Conservation (phyloP, 176 grass and related monocot genomes). For the Avena atlantica region DNA sequence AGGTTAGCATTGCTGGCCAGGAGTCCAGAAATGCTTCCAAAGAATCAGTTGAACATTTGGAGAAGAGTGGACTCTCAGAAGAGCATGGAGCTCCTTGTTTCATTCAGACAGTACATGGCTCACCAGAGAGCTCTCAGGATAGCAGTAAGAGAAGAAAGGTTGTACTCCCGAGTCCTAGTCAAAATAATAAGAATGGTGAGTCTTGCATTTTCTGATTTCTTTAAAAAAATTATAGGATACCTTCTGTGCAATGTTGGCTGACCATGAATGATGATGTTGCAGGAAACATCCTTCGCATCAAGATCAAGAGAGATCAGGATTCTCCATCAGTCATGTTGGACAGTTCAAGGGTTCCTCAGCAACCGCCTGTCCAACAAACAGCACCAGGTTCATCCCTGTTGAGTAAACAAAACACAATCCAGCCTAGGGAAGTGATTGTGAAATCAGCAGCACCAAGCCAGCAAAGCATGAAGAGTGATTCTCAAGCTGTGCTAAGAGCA, state of each 20-base stretch:
- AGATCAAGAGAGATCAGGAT: conserved; percentile 42
- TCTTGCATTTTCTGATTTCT: background rate
- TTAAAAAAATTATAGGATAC: background rate
- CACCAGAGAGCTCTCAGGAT: conserved; percentile 76
- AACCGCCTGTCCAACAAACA: conserved; percentile 14
- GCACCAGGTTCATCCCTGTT: conserved; percentile 6
- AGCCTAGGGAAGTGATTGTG: background rate
- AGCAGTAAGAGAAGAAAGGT: conserved; percentile 68
- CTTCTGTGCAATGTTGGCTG: background rate
- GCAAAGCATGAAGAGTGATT: conserved; percentile 19
- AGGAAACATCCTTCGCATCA: conserved; percentile 50
- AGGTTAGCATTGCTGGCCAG: background rate
- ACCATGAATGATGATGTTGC: background rate
- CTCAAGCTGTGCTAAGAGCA: conserved; percentile 1
- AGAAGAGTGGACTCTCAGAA: conserved; percentile 69
- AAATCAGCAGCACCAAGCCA: conserved; percentile 2
- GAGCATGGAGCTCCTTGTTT: conserved; percentile 65
- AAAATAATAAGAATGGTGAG: conserved; percentile 55
- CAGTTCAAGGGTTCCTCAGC: conserved; percentile 24
- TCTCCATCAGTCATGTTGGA: background rate
- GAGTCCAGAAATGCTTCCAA: background rate
- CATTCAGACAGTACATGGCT: conserved; percentile 23
- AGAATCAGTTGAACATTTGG: conserved; percentile 56
- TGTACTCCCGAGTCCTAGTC: conserved; percentile 48
- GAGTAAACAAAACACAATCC: conserved; percentile 29